Base-by-base conservation (phyloP, 345 rosid species). In the Excoecaria cochinchinensis region DNA sequence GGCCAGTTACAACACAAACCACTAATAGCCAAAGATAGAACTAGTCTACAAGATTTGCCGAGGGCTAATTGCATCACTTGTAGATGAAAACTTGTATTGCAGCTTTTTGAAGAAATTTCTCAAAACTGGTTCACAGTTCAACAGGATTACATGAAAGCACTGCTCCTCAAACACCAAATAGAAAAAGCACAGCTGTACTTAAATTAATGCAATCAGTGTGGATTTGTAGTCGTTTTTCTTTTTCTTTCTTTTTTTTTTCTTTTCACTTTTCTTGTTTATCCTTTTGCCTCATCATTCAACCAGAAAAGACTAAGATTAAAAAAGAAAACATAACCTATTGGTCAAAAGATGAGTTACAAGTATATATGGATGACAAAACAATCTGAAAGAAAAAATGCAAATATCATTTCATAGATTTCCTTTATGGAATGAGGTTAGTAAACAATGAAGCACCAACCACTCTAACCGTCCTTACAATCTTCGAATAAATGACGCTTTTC, bases 371-470 rank as follows among this genome's bases (percentile, higher is more conserved):
- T 42, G 24, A 47, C 42, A 40, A 70, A 64, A 14, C 12, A 47
- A 61, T 55, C 17, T 53, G 51, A 17, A 50, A 16, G 19, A 81
- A 74, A 77, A 72, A 73, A 68, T 80, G 78, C 82, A 76, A 64
- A 76, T 77, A 79, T 80, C 82, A 78, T 80, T 85, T 71, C 76
- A 76, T 73, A 82, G 67, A 77, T 77, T 69, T 79, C 73, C 73
- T 84, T 74, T 8, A 77, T 40, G 79, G 73, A 80, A 74, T 78
- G 68, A 74, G 78, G 82, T 82, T 82, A 82, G 85, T 61, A 82
- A 80, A 82, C 82, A 71, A 73, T 74, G 52, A 86, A 78, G 84
- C 83, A 80, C 77, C 81, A 76, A 80, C 78, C 83, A 64, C 52
- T 55, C 72, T 67, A 42, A 67, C 70, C 56, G 56, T 53, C 69